These are phyloP conservation scores for Ganoderma boninense DNA, from an alignment of 1,284 basidiomycete species.

Conservation along the genomic window DNA sequence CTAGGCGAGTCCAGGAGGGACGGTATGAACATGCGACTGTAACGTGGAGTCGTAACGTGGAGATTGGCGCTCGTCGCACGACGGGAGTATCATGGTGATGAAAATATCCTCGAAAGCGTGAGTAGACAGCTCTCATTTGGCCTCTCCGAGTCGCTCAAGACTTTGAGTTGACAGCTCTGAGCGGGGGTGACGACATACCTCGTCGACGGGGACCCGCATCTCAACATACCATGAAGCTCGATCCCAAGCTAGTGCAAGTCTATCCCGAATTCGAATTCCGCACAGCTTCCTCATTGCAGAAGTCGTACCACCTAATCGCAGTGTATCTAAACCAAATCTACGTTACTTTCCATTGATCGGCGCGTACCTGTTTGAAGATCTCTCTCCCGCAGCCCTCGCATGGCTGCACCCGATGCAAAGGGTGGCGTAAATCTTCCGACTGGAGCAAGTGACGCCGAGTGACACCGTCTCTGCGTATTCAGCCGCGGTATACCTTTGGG, in stretches of 20 bases:
- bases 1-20: background rate
- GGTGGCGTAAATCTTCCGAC: constrained; percentile 5
- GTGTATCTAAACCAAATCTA: constrained; percentile 9
- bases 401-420: background rate
- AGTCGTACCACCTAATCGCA: constrained; percentile 5
- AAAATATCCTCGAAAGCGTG: constrained; percentile 1
- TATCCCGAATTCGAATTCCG: background rate
- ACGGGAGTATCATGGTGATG: background rate
- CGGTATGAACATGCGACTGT: constrained; percentile 5
- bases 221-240: constrained; percentile 4
- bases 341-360: constrained; percentile 10
- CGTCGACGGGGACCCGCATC: constrained; percentile 8
- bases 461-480: background rate
- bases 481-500: background rate
- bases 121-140: background rate
- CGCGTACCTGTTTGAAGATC: background rate
- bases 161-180: background rate
- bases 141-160: background rate
- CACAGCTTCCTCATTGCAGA: background rate
- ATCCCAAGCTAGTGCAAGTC: background rate
- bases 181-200: background rate
- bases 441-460: constrained; percentile 7
- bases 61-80: background rate
- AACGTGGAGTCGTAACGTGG: constrained; percentile 6
- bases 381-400: background rate